phyloP scores from a whole-genome alignment of 345 rosid species.

The Sonneratia caseolaris region DNA sequence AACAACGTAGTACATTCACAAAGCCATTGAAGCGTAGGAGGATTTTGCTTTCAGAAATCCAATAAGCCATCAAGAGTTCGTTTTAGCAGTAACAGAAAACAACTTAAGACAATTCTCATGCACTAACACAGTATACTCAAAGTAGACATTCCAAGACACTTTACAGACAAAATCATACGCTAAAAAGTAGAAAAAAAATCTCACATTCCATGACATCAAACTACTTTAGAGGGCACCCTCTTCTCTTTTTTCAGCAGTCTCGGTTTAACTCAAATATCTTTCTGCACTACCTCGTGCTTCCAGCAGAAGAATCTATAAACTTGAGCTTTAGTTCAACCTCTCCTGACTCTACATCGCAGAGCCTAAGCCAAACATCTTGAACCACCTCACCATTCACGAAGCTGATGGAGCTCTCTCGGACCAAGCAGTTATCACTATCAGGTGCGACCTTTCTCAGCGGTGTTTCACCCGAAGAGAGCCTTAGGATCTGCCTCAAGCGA shows the following conservation, averaged over 20 bases:
- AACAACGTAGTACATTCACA: no score
- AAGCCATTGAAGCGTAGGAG: no score
- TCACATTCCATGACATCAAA: not conserved
- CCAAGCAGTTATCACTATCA: conserved; percentile 65
- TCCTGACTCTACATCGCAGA: conserved; percentile 77
- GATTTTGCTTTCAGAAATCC: no score
- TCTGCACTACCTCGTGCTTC: conserved; percentile 6
- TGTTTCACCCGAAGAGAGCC: conserved; percentile 61
- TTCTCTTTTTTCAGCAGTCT: not conserved
- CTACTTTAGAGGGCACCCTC: not conserved
- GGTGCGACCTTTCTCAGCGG: conserved; percentile 72
- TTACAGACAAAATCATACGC: not conserved
- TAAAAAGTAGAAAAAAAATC: not conserved
- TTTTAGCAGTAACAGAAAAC: not conserved
- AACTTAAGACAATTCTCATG: not conserved
- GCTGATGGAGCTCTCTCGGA: conserved; percentile 70
- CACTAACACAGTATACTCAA: not conserved
- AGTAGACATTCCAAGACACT: not conserved
- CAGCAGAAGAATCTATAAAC: conserved; percentile 36
- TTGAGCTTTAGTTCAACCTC: conserved; percentile 81
- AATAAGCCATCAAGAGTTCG: not conserved
- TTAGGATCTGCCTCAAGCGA: conserved; percentile 61
- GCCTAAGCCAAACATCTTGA: conserved; percentile 82
- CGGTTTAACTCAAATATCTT: not conserved
- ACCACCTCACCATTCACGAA: conserved; percentile 71